Conservation (phyloP, 352 stramenopile species). For the Globisporangium camurandrum region DNA sequence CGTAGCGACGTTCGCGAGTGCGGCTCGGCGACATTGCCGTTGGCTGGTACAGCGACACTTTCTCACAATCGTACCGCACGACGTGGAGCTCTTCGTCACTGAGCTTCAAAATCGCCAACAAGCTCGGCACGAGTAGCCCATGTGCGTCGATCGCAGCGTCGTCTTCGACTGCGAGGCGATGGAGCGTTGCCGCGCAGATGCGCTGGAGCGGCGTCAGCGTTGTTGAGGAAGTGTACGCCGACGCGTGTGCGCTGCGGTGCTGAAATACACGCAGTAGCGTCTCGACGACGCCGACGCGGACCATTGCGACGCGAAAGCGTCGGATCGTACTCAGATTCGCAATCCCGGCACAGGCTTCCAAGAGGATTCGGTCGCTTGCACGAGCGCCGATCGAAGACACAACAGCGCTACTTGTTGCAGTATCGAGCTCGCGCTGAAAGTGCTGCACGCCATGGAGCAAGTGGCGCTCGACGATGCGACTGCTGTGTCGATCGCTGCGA, state of each 20-base stretch:
- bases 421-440: constrained; percentile 49
- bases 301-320: constrained; percentile 46
- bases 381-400: neutral
- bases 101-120: constrained; percentile 46
- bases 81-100: constrained; percentile 60
- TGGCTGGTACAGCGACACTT: constrained; percentile 40
- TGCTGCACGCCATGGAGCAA: constrained; percentile 50
- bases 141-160: constrained; percentile 26
- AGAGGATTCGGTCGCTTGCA: constrained; percentile 30
- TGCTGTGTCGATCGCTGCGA: constrained; percentile 9
- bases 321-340: constrained; percentile 67
- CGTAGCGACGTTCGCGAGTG: neutral
- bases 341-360: constrained; percentile 51
- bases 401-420: neutral
- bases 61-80: constrained; percentile 69
- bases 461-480: constrained; percentile 40
- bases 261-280: constrained; percentile 42
- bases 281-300: constrained; percentile 37
- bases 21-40: neutral
- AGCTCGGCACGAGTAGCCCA: constrained; percentile 37
- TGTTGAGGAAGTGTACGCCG: neutral
- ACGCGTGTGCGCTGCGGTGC: neutral
- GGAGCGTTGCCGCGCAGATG: constrained; percentile 63
- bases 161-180: constrained; percentile 60
- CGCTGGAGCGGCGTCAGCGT: constrained; percentile 15